Evolutionary conservation across 1,284 basidiomycete genomes (phyloP).

Genomic region (Neonothopanus nambi): DNA sequence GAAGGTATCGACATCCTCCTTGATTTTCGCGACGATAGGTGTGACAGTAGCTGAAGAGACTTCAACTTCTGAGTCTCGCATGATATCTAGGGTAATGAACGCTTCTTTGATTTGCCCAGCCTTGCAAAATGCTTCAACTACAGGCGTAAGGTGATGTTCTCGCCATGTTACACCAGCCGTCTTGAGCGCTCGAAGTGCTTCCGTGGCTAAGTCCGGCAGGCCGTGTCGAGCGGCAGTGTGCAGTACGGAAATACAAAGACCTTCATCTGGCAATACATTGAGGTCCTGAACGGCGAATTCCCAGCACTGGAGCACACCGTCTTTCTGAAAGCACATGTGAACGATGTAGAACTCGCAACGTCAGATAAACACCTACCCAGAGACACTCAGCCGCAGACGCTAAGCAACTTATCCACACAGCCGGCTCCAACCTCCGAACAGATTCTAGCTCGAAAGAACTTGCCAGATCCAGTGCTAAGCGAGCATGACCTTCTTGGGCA

Average conservation of each 20-base stretch:
- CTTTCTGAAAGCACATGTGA: conserved; percentile 43
- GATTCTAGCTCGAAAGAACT: conserved; percentile 56
- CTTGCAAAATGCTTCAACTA: conserved; percentile 64
- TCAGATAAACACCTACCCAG: conserved; percentile 53
- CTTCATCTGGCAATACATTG: conserved; percentile 69
- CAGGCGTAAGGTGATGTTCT: conserved; percentile 72
- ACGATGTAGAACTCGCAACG: conserved; percentile 7
- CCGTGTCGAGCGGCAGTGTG: conserved; percentile 74
- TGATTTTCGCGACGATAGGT: conserved; percentile 54
- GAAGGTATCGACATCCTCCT: conserved; percentile 49
- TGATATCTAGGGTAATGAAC: conserved; percentile 51
- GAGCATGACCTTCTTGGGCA: conserved; percentile 48
- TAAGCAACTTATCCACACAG: conserved; percentile 62
- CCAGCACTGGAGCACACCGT: conserved; percentile 71
- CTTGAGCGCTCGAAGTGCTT: conserved; percentile 59
- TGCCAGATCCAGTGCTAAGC: conserved; percentile 70
- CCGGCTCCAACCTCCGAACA: conserved; percentile 50
- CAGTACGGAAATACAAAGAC: conserved; percentile 67
- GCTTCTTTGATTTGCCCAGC: conserved; percentile 58
- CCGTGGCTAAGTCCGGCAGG: conserved; percentile 64
- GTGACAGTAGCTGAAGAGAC: conserved; percentile 48
- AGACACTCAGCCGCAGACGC: conserved; percentile 54
- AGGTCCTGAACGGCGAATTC: conserved; percentile 52
- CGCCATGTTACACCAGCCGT: conserved; percentile 46
- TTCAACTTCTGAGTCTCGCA: conserved; percentile 50